Percentiles rank a stretch among this genome's conserved stretches.
These are phyloP conservation scores for Tricholoma sp. DNA, from an alignment of 768 basidiomycete genomes.

Conservation along the genomic window DNA sequence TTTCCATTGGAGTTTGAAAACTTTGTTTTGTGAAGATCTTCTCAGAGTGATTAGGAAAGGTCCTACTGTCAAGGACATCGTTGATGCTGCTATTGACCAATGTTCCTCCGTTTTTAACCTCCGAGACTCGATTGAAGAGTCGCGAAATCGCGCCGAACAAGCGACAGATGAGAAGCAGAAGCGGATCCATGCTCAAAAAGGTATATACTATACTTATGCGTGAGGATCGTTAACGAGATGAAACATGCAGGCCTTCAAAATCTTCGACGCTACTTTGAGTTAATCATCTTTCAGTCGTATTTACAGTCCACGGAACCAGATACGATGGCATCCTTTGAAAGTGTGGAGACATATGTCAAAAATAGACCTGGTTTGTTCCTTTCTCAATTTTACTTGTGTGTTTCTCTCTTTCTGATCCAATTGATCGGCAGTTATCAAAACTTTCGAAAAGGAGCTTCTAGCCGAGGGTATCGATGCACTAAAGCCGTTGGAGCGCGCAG, in stretches of 20 bases:
- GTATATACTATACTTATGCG: constrained; percentile 28
- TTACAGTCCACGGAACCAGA: constrained; percentile 78
- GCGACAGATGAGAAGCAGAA: constrained; percentile 68
- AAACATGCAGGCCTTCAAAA: constrained; percentile 60
- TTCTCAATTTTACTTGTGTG: not conserved
- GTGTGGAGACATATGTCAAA: constrained; percentile 79
- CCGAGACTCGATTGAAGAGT: constrained; percentile 84
- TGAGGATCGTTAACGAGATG: constrained; percentile 2
- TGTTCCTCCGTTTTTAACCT: constrained; percentile 82
- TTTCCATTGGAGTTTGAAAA: constrained; percentile 2
- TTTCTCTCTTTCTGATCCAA: not conserved
- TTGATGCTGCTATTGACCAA: constrained; percentile 85
- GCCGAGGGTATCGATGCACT: constrained; percentile 74
- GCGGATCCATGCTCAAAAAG: constrained; percentile 63
- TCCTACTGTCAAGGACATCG: constrained; percentile 75
- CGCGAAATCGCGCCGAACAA: constrained; percentile 72
- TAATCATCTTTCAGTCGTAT: constrained; percentile 89
- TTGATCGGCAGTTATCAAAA: constrained; percentile 75
- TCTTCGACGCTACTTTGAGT: constrained; percentile 77
- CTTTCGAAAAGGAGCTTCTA: constrained; percentile 87
- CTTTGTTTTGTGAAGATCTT: constrained; percentile 44
- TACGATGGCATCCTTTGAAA: constrained; percentile 68
- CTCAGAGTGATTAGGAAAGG: constrained; percentile 86
- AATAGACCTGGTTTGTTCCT: constrained; percentile 65
- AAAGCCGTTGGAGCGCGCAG: constrained; percentile 74